These are phyloP conservation scores for Aspergillus fructus DNA, from an alignment of 2,329 filamentous ascomycete genomes.

Conservation along the genomic window DNA sequence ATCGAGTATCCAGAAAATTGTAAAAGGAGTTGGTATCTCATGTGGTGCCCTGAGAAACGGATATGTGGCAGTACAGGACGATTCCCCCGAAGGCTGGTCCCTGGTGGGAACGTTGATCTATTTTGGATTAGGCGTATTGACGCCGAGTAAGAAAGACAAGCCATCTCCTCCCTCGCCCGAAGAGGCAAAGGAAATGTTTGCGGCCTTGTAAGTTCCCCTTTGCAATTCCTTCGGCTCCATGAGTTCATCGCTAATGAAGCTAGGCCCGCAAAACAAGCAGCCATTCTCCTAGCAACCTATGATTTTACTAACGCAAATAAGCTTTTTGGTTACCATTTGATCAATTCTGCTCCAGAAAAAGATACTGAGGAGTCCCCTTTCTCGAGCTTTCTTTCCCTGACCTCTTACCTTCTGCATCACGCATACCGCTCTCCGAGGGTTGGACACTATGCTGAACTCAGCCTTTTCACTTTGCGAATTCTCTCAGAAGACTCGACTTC, in stretches of 20 bases:
- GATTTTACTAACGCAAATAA: constrained; percentile 96
- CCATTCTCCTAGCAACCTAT: constrained; percentile 80
- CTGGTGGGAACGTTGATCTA: constrained; percentile 76
- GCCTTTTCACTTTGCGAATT: constrained; percentile 79
- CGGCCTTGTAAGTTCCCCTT: constrained; percentile 58
- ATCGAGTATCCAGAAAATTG: constrained; percentile 76
- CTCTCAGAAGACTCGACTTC: constrained; percentile 81
- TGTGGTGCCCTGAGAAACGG: constrained; percentile 68
- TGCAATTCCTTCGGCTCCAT: constrained; percentile 11
- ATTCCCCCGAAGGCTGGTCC: constrained; percentile 86
- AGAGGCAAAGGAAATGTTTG: constrained; percentile 78
- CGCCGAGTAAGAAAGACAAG: constrained; percentile 64
- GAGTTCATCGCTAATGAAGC: constrained; percentile 21
- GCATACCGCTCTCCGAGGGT: constrained; percentile 79
- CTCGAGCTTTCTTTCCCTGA: constrained; percentile 78
- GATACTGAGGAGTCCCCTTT: constrained; percentile 72
- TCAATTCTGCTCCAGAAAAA: constrained; percentile 60
- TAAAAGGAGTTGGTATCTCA: constrained; percentile 71
- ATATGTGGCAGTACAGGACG: constrained; percentile 85
- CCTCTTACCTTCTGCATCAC: constrained; percentile 91
- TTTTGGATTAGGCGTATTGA: constrained; percentile 77
- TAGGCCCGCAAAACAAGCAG: constrained; percentile 76
- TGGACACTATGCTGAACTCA: constrained; percentile 79
- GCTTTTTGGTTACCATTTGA: constrained; percentile 83
- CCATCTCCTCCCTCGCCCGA: constrained; percentile 67